phyloP scores from a whole-genome alignment of 2,329 filamentous ascomycete genomes.

The Fusarium sp. region DNA sequence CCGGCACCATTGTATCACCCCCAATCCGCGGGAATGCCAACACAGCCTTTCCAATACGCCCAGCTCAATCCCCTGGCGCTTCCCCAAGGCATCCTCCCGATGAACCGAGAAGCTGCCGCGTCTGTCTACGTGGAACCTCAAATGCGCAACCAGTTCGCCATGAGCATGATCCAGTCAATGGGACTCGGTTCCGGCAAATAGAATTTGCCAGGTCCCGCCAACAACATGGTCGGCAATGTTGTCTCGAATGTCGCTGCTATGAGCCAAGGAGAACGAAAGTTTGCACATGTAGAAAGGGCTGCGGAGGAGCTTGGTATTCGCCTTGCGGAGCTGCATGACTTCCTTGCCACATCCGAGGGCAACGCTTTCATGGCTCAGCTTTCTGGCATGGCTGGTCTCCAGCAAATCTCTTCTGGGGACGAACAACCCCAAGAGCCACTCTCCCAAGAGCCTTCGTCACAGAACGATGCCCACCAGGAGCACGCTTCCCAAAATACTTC shows the following conservation, averaged over 20 bases:
- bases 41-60: background rate
- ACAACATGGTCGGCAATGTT: slow-evolving; percentile 49
- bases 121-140: slow-evolving; percentile 1
- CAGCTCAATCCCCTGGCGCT: background rate
- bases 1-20: slow-evolving; percentile 4
- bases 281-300: slow-evolving; percentile 64
- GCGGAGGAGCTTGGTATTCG: slow-evolving; percentile 65
- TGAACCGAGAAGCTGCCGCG: background rate
- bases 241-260: slow-evolving; percentile 58
- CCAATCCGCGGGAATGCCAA: slow-evolving; percentile 11
- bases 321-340: slow-evolving; percentile 63
- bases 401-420: background rate
- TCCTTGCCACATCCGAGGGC: slow-evolving; percentile 43
- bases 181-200: slow-evolving; percentile 53
- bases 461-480: background rate
- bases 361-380: slow-evolving; percentile 5
- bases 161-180: slow-evolving; percentile 6
- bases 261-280: slow-evolving; percentile 56
- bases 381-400: background rate
- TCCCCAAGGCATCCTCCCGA: background rate
- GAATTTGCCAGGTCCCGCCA: slow-evolving; percentile 35
- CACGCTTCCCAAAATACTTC: background rate
- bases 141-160: slow-evolving; percentile 39
- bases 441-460: background rate
- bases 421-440: background rate